phyloP scores from a whole-genome alignment of 1,284 basidiomycete genomes.

The Anthracocystis setariae region DNA sequence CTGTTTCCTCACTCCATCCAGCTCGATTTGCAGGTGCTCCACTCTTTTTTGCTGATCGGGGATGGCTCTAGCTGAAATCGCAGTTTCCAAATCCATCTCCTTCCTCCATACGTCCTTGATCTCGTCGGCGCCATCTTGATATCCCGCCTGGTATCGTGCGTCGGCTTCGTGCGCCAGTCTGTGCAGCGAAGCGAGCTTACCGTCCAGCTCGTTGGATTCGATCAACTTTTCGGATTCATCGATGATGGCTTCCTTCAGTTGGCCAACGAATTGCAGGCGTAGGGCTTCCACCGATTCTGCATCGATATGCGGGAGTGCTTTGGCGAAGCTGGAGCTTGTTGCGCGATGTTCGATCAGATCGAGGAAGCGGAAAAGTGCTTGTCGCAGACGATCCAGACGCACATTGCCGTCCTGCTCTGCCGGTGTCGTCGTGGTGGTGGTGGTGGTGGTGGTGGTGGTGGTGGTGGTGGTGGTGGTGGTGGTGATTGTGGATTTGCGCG shows the following conservation, averaged over 20 bases:
- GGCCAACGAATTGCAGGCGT: conserved; percentile 50
- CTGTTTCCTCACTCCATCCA: conserved; percentile 30
- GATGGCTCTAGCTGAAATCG: conserved; percentile 51
- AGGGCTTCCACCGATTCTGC: conserved; percentile 42
- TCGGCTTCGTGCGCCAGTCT: conserved; percentile 55
- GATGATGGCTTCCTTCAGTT: conserved; percentile 55
- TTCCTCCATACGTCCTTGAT: conserved; percentile 59
- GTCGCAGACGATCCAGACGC: conserved; percentile 51
- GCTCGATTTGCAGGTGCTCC: conserved; percentile 20
- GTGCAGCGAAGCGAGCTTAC: conserved; percentile 51
- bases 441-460: not conserved
- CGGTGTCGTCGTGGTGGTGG: not conserved
- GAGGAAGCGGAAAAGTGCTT: conserved; percentile 55
- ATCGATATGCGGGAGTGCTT: conserved; percentile 49
- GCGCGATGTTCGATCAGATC: conserved; percentile 58
- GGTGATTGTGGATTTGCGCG: conserved; percentile 16
- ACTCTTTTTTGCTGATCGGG: conserved; percentile 52
- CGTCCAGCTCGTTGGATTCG: conserved; percentile 45
- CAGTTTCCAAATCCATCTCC: conserved; percentile 53
- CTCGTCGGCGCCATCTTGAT: conserved; percentile 24
- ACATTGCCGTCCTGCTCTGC: conserved; percentile 20
- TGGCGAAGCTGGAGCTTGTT: conserved; percentile 41
- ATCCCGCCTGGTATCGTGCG: conserved; percentile 38
- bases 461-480: not conserved
- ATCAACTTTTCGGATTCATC: conserved; percentile 54